Conservation (phyloP, 805 yeast genomes). For the Cyberlindnera nakhonratchasimensis region DNA sequence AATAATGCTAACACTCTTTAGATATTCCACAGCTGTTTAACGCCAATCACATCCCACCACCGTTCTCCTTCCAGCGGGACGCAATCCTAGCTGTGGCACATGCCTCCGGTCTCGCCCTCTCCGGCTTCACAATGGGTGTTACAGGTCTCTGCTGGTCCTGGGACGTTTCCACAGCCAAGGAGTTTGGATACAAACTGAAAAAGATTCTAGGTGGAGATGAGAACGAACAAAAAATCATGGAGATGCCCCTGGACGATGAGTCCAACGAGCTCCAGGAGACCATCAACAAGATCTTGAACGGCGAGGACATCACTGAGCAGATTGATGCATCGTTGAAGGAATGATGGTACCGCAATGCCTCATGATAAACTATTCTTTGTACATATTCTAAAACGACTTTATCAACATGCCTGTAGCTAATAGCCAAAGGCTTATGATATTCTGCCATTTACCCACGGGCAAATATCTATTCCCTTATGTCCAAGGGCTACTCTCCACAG, state of each 20-base stretch:
- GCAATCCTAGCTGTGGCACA: conserved; percentile 83
- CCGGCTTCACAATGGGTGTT: conserved; percentile 67
- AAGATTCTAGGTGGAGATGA: conserved; percentile 64
- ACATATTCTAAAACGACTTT: not conserved
- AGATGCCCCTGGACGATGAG: conserved; percentile 55
- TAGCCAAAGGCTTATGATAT: not conserved
- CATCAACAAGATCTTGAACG: conserved; percentile 46
- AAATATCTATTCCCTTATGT: not conserved
- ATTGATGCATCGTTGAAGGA: conserved; percentile 8
- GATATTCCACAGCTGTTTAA: conserved; percentile 71
- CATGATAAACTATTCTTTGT: not conserved
- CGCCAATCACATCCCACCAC: conserved; percentile 82
- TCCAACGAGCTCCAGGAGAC: conserved; percentile 54
- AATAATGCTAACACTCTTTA: conserved; percentile 22
- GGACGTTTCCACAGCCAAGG: conserved; percentile 66
- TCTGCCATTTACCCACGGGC: conserved; percentile 3
- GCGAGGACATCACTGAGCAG: conserved; percentile 30
- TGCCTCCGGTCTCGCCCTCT: conserved; percentile 71
- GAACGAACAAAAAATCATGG: conserved; percentile 43
- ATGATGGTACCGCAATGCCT: not conserved
- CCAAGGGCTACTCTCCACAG: not conserved
- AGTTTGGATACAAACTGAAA: conserved; percentile 70
- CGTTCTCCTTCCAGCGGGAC: conserved; percentile 75
- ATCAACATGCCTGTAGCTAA: not conserved
- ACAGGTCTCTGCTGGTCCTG: conserved; percentile 78